Percentiles rank a stretch among this genome's conserved stretches.
These are phyloP conservation scores for Triticum monococcum DNA, from an alignment of 176 grass and related monocot species.

Conservation along the genomic window DNA sequence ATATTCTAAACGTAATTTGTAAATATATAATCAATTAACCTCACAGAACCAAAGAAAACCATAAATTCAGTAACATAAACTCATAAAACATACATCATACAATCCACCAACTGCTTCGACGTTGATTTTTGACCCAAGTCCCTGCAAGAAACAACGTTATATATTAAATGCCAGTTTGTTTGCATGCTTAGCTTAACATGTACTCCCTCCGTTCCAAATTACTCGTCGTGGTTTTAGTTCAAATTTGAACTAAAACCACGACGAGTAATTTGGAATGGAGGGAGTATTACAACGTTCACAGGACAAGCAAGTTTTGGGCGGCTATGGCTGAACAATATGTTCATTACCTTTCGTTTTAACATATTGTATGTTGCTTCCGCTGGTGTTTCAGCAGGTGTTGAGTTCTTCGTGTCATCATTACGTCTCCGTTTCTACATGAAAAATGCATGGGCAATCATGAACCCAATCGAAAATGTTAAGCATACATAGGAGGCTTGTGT, in stretches of 20 bases:
- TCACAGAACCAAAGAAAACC: not conserved
- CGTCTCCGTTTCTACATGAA: slow-evolving; percentile 56
- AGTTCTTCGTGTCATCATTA: slow-evolving; percentile 58
- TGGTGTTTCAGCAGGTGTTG: slow-evolving; percentile 68
- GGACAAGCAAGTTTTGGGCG: not conserved
- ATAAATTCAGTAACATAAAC: slow-evolving; percentile 9
- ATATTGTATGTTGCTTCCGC: slow-evolving; percentile 83
- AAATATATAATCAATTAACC: slow-evolving; percentile 8
- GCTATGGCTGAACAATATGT: not conserved
- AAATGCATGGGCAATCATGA: slow-evolving; percentile 11
- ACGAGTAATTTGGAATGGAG: too few species aligned
- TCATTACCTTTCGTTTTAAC: slow-evolving; percentile 79
- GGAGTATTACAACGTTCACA: not conserved
- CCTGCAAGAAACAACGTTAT: slow-evolving; percentile 36
- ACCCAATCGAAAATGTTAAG: not conserved
- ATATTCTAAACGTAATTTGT: not conserved
- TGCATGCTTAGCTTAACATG: not conserved
- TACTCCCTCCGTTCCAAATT: too few species aligned
- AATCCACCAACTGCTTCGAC: slow-evolving; percentile 56
- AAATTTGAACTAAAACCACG: too few species aligned
- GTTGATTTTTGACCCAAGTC: slow-evolving; percentile 68
- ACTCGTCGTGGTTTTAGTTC: too few species aligned
- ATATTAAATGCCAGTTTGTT: slow-evolving; percentile 3
- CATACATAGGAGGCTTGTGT: slow-evolving; percentile 4
- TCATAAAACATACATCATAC: slow-evolving; percentile 58